Evolutionary conservation across 2,329 filamentous ascomycete species (phyloP), one percentile per base, ranked within the genome.

Genomic region (Fusarium sulawesiense): DNA sequence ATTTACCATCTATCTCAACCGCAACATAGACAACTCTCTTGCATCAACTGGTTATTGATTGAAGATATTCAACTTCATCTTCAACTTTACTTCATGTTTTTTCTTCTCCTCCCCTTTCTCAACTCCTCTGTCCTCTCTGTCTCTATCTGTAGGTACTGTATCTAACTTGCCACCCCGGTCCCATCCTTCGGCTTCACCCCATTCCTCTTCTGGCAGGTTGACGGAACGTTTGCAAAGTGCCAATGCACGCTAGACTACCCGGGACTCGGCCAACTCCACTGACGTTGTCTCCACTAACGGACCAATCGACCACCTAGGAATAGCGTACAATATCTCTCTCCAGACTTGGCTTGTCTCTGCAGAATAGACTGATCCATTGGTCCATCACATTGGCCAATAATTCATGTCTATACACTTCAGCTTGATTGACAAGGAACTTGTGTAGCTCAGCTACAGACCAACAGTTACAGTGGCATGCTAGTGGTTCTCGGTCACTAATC

Each of bases 151-250:
- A 14, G 30, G 13, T 32, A 14, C 29, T 30, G 29, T 30, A 32
- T 14, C 30, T 48, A 12, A 12, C 18, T 67, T 29, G 51, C 64
- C 65, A 67, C 64, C 50, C 64, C 62, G 34, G 71, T 73, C 69
- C 59, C 59, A 65, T 66, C 53, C 71, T 62, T 63, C 70, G 64
- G 73, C 62, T 21, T 46, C 60, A 57, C 44, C 18, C 73, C 63
- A 68, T 64, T 18, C 73, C 73, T 59, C n/a, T 68, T 75, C 54
- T 65, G 70, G 73, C 71, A 75, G 73, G 73, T 74, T 74, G 65
- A 71, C 72, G 73, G 73, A 75, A 75, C 73, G 67, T 75, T 66
- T 72, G 61, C 42, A 58, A 37, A 41, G 59, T 20, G 55, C 64
- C 55, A 66, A 66, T 66, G 54, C 63, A 51, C 44, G 44, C 57